phyloP scores from a whole-genome alignment of 2,329 filamentous ascomycete species.

The Colletotrichum godetiae region DNA sequence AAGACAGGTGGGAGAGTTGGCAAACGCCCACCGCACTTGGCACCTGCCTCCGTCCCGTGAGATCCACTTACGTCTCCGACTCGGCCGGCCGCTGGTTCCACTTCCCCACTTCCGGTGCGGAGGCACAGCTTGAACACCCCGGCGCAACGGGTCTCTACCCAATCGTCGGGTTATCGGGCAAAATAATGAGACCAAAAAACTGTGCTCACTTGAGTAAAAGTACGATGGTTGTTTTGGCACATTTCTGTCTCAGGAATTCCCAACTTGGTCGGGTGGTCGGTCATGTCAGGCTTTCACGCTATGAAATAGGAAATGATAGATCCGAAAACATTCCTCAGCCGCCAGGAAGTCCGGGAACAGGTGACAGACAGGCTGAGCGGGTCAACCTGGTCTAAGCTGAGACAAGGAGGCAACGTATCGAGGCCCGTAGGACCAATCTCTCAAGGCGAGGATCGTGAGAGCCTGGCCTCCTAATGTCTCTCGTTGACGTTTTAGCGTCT shows the following conservation, averaged over 20 bases:
- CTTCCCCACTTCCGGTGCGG: background rate
- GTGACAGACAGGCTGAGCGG: background rate
- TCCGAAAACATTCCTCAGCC: constrained; percentile 16
- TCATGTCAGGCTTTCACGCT: background rate
- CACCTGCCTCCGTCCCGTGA: constrained; percentile 8
- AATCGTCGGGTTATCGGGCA: background rate
- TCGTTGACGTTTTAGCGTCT: background rate
- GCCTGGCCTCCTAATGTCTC: constrained; percentile 18
- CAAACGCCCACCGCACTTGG: background rate
- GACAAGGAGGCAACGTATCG: constrained; percentile 23
- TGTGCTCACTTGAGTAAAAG: background rate
- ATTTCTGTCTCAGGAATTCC: background rate
- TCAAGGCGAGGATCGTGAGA: background rate
- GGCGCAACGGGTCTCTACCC: constrained; percentile 1
- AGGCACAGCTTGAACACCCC: background rate
- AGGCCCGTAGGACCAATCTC: constrained; percentile 14
- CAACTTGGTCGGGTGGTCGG: background rate
- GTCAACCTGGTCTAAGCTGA: background rate
- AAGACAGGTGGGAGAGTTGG: background rate
- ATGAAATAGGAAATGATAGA: background rate
- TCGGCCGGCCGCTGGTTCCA: background rate
- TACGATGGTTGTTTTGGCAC: background rate
- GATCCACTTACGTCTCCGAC: constrained; percentile 5
- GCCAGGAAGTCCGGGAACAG: constrained; percentile 26
- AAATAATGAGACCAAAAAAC: background rate